Percentiles rank a stretch among this genome's conserved stretches.
Conservation (phyloP, 345 rosid species). For the Nasturtium officinale region DNA sequence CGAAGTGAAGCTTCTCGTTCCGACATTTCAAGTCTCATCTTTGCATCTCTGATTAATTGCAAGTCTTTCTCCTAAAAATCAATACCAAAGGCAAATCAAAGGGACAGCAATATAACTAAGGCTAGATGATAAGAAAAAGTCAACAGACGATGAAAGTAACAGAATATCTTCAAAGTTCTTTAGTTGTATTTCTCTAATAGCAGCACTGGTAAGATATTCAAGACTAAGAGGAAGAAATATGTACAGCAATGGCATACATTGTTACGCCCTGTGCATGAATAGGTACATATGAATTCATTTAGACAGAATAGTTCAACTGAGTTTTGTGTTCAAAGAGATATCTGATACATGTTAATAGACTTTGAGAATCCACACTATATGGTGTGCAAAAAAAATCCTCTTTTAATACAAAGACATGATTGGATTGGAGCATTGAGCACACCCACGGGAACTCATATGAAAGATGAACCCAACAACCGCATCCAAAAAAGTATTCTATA, state of each 20-base stretch:
- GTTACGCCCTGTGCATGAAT: not conserved
- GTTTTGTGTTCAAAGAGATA: not conserved
- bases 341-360: not conserved
- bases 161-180: not conserved
- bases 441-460: not conserved
- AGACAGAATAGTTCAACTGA: not conserved
- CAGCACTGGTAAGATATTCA: not conserved
- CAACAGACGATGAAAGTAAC: not conserved
- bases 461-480: not conserved
- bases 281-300: not conserved
- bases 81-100: slow-evolving; percentile 18
- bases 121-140: slow-evolving; percentile 14
- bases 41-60: slow-evolving; percentile 62
- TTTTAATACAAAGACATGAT: no score
- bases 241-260: not conserved
- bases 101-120: not conserved
- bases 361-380: not conserved
- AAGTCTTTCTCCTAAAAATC: slow-evolving; percentile 63
- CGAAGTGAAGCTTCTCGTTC: slow-evolving; percentile 87
- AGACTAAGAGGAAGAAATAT: not conserved
- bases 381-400: not conserved
- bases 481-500: not conserved
- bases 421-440: not conserved
- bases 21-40: slow-evolving; percentile 54
- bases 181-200: not conserved